Conservation (phyloP, 148 eudicot genomes). For the Fallopia convolvulus region DNA sequence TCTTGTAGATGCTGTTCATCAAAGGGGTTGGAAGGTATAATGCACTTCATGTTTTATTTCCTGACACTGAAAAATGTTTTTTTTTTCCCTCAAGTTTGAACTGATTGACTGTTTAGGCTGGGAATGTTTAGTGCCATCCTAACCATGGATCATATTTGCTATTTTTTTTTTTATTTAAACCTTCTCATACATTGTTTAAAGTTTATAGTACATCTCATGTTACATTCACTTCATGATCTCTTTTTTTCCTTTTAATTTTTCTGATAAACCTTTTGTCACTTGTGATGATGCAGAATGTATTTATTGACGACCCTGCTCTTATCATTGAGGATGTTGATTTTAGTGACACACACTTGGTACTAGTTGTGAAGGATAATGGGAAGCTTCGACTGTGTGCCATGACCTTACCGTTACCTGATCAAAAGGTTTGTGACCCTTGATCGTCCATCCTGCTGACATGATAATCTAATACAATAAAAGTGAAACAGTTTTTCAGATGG, state of each 20-base stretch:
- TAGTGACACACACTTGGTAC: slow-evolving; percentile 60
- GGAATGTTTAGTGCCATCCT: not conserved
- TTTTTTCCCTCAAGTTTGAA: not conserved
- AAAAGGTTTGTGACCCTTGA: slow-evolving; percentile 30
- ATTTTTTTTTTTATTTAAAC: not conserved
- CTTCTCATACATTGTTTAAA: not conserved
- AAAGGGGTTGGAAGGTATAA: slow-evolving; percentile 74
- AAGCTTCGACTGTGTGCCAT: slow-evolving; percentile 58
- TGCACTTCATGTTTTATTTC: not conserved
- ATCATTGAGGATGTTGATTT: slow-evolving; percentile 83
- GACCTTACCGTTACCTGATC: slow-evolving; percentile 53
- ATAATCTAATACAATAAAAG: not conserved
- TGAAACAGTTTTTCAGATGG: not conserved
- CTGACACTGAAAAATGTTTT: not conserved
- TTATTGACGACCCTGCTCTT: slow-evolving; percentile 53
- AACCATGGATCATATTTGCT: not conserved
- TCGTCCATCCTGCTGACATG: not conserved
- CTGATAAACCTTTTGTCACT: not conserved
- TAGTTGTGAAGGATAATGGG: slow-evolving; percentile 50
- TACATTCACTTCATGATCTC: not conserved
- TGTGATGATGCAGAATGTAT: slow-evolving; percentile 47
- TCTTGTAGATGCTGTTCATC: slow-evolving; percentile 31
- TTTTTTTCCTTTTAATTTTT: not conserved
- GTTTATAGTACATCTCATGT: not conserved
- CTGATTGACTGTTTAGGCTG: not conserved